A percentile compares a stretch with the other conserved stretches of the same genome.
phyloP scores from a whole-genome alignment of 371 early-diverging fungal species.

The Mucor plumbeus region DNA sequence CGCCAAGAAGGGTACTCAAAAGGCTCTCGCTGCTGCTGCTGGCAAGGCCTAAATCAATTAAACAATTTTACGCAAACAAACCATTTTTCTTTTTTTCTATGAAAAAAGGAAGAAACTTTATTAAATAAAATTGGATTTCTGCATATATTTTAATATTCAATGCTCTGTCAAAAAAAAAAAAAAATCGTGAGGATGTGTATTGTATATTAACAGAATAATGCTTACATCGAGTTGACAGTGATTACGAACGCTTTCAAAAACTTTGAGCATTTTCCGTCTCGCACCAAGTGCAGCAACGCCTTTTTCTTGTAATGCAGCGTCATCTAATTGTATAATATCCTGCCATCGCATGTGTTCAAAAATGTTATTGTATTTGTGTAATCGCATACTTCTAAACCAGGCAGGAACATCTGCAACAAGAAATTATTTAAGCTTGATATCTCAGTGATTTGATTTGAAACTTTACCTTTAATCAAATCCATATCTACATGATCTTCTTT shows the following conservation, averaged over 20 bases:
- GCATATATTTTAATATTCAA: neutral
- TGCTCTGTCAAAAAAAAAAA: too few species aligned
- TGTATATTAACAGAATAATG: neutral
- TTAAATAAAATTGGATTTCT: conserved; percentile 8
- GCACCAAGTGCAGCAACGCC: conserved; percentile 95
- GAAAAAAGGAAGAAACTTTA: conserved; percentile 4
- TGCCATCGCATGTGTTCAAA: conserved; percentile 90
- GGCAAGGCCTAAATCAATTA: conserved; percentile 61
- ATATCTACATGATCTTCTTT: conserved; percentile 80
- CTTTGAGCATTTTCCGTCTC: conserved; percentile 92
- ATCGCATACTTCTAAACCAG: conserved; percentile 77
- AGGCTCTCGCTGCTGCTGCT: conserved; percentile 53
- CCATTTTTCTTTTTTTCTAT: neutral
- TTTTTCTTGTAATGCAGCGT: conserved; percentile 78
- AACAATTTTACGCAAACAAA: conserved; percentile 1
- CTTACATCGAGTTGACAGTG: conserved; percentile 51
- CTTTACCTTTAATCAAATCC: conserved; percentile 70
- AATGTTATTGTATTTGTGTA: conserved; percentile 92
- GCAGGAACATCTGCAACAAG: conserved; percentile 76
- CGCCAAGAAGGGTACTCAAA: conserved; percentile 82
- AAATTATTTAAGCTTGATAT: neutral
- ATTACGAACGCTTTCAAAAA: conserved; percentile 83
- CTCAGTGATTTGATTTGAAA: neutral
- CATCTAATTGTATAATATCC: conserved; percentile 82
- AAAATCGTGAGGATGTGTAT: too few species aligned